Evolutionary conservation across 2,329 filamentous ascomycete genomes (phyloP), one percentile per base, ranked within the genome.

Genomic region (Calonectria henricotiae): DNA sequence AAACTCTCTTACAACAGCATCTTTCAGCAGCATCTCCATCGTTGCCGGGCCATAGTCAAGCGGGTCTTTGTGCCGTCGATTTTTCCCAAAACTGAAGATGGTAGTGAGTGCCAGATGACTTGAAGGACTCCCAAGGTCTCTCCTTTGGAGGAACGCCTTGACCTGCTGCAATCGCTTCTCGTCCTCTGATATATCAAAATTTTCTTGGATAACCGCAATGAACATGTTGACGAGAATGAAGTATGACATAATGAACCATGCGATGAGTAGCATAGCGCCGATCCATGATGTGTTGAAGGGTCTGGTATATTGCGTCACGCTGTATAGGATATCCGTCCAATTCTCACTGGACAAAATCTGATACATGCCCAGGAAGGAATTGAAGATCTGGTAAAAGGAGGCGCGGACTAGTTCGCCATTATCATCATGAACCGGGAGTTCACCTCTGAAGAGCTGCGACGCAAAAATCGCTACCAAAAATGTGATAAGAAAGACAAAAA

Each of bases 221-320:
- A 99, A 99, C 96, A 99, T 99, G 80, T 98, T 99, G 85, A 99
- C 85, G 71, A 98, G 89, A 83, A 99, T 97, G 80, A 98, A 96
- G 82, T 97, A 98, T 6, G 95, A 89, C 49, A 99, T 88, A 68
- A 98, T 96, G 82, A 98, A 98, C 96, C 96, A 99, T 75, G 95
- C 89, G 73, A 98, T 94, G 75, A 98, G 88, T 77, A 99, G 98
- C 1, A 94, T 88, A 9, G 96, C 95, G 11, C 94, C 95, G 67
- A 98, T 95, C 96, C 96, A 98, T 9, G 93, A 89, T n/a, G 94
- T 97, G 44, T 91, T 87, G 74, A 87, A 90, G 6, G 80, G 77
- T 11, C 87, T 87, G 11, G 93, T 91, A 76, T 90, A 92, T 6
- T 88, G 85, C 0, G 95, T 97, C 46, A 95, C 90, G 69, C 89